Evolutionary conservation across 495 filamentous ascomycete species (phyloP).

Genomic region (Trichoderma erinaceum): DNA sequence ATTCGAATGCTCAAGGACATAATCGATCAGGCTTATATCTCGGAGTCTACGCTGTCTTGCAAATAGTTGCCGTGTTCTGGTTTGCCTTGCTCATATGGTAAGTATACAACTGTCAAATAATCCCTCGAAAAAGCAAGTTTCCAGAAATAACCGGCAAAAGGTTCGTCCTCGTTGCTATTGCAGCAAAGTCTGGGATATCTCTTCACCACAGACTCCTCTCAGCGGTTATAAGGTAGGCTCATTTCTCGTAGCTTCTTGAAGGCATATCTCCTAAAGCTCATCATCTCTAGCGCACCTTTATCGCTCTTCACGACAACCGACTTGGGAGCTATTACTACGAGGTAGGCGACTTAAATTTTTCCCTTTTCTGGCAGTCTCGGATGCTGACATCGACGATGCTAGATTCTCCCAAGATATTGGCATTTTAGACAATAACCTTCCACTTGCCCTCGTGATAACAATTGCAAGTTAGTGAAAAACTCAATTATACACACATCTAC

Average conservation of each 20-base stretch:
- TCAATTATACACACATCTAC: background rate
- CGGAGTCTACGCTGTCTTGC: slow-evolving; percentile 29
- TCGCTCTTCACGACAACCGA: slow-evolving; percentile 34
- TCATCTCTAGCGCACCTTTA: slow-evolving; percentile 22
- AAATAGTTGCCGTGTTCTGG: slow-evolving; percentile 18
- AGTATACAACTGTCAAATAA: background rate
- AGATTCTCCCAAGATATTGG: slow-evolving; percentile 38
- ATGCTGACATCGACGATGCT: background rate
- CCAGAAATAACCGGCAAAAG: background rate
- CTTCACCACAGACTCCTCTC: slow-evolving; percentile 20
- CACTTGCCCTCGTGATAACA: slow-evolving; percentile 16
- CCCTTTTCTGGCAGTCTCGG: background rate
- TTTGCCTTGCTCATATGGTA: slow-evolving; percentile 15
- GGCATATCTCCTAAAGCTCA: background rate
- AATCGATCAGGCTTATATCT: slow-evolving; percentile 23
- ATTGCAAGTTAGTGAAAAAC: background rate
- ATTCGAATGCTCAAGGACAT: slow-evolving; percentile 20
- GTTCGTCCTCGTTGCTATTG: slow-evolving; percentile 14
- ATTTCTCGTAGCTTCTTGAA: background rate
- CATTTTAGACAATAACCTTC: slow-evolving; percentile 29
- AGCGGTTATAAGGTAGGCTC: slow-evolving; percentile 16
- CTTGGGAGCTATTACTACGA: slow-evolving; percentile 32
- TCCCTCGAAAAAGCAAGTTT: background rate
- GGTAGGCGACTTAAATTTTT: background rate
- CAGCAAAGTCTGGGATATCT: slow-evolving; percentile 17